Evolutionary conservation across 2,329 filamentous ascomycete species (phyloP).

Genomic region (Penicillium polonicum): DNA sequence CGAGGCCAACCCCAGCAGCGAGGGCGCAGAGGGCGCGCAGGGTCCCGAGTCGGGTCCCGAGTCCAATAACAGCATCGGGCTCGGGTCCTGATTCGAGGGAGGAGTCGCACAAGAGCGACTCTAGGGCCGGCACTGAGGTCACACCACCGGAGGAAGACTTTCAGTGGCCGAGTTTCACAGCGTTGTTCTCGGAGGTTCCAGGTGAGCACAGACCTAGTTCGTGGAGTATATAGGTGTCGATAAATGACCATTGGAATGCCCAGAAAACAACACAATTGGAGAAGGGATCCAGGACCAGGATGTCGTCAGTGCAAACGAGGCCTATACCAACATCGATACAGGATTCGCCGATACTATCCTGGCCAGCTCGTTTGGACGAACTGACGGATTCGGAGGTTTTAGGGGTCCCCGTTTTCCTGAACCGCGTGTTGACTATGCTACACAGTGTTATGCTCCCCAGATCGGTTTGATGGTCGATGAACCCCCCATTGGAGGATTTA

Average conservation of each 20-base stretch:
- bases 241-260: not conserved
- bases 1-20: not conserved
- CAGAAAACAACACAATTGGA: not conserved
- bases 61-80: not conserved
- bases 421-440: not conserved
- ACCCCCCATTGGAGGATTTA: not conserved
- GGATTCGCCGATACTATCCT: not conserved
- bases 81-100: not conserved
- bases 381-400: not conserved
- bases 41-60: not conserved
- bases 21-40: not conserved
- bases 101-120: not conserved
- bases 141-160: not conserved
- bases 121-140: not conserved
- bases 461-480: slow-evolving; percentile 6
- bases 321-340: not conserved
- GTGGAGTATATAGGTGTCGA: not conserved
- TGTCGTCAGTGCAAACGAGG: not conserved
- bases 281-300: not conserved
- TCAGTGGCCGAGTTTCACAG: not conserved
- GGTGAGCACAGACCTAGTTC: not conserved
- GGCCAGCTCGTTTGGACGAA: not conserved
- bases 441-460: not conserved
- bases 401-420: not conserved
- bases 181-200: not conserved